Evolutionary conservation across 371 early-diverging fungal genomes (phyloP).

Genomic region (Mortierella sp.): DNA sequence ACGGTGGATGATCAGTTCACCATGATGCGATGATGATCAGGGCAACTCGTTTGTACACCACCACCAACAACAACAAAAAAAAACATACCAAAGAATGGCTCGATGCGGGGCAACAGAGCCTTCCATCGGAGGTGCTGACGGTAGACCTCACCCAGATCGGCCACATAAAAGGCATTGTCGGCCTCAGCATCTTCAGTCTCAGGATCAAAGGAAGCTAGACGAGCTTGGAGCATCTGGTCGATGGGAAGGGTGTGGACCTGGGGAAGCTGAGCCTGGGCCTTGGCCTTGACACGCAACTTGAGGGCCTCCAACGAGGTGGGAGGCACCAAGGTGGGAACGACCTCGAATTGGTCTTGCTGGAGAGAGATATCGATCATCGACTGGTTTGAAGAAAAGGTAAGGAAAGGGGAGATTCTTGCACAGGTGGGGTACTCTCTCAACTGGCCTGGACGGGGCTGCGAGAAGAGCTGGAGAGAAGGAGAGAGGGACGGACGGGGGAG

Average conservation of each 20-base stretch:
- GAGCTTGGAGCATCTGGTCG: constrained; percentile 51
- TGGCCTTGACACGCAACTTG: constrained; percentile 54
- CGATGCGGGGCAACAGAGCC: constrained; percentile 85
- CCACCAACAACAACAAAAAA: constrained; percentile 8
- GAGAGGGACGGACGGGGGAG: constrained; percentile 31
- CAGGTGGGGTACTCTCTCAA: constrained; percentile 31
- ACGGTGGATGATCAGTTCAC: too few species aligned
- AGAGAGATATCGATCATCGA: constrained; percentile 53
- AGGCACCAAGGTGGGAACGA: constrained; percentile 54
- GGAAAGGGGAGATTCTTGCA: constrained; percentile 26
- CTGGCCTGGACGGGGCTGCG: constrained; percentile 51
- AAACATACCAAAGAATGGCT: constrained; percentile 92
- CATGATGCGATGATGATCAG: too few species aligned
- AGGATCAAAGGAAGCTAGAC: constrained; percentile 52
- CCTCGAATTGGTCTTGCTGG: constrained; percentile 55
- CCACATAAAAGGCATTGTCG: constrained; percentile 94
- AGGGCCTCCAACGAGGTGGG: constrained; percentile 53
- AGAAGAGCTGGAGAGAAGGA: constrained; percentile 45
- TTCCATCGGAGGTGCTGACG: constrained; percentile 90
- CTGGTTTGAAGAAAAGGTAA: constrained; percentile 3
- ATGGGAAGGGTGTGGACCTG: constrained; percentile 52
- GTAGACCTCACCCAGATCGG: constrained; percentile 88
- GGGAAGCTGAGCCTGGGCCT: constrained; percentile 42
- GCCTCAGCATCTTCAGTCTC: constrained; percentile 68
- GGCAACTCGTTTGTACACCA: background rate